Conservation (phyloP, 202 grass and related monocot species). For the Panicum virgatum region DNA sequence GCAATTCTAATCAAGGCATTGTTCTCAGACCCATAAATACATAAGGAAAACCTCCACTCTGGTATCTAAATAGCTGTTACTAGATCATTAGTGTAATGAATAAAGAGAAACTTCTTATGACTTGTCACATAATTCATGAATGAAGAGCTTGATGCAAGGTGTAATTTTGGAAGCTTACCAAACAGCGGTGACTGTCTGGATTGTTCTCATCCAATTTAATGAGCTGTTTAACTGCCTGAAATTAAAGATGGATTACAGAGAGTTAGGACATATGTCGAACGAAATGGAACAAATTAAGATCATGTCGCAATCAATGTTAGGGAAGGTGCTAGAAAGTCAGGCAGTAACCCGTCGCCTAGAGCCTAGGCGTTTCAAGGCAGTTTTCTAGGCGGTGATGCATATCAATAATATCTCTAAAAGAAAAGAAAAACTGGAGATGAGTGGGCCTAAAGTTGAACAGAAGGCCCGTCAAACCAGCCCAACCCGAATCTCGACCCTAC, state of each 20-base stretch:
- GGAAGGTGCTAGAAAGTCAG: too few species aligned
- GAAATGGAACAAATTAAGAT: background rate
- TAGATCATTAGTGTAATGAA: constrained; percentile 1
- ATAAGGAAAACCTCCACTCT: background rate
- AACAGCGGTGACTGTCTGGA: constrained; percentile 85
- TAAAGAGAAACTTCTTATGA: background rate
- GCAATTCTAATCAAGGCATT: constrained; percentile 3
- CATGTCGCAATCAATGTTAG: background rate
- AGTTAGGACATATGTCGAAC: background rate
- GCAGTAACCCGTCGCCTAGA: too few species aligned
- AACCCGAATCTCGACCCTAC: too few species aligned
- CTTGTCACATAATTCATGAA: background rate
- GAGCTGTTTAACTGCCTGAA: constrained; percentile 89
- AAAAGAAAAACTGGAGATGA: too few species aligned
- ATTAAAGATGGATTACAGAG: constrained; percentile 36
- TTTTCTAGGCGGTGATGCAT: too few species aligned
- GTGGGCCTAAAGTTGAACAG: too few species aligned
- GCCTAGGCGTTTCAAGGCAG: too few species aligned
- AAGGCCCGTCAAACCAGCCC: too few species aligned
- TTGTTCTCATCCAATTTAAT: constrained; percentile 82
- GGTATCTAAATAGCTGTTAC: constrained; percentile 6
- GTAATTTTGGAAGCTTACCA: constrained; percentile 64
- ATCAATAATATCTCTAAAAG: too few species aligned
- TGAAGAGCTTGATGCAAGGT: background rate
- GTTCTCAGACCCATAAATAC: constrained; percentile 16